These are phyloP conservation scores for Typha latifolia DNA, from an alignment of 176 grass and related monocot genomes.

Conservation along the genomic window DNA sequence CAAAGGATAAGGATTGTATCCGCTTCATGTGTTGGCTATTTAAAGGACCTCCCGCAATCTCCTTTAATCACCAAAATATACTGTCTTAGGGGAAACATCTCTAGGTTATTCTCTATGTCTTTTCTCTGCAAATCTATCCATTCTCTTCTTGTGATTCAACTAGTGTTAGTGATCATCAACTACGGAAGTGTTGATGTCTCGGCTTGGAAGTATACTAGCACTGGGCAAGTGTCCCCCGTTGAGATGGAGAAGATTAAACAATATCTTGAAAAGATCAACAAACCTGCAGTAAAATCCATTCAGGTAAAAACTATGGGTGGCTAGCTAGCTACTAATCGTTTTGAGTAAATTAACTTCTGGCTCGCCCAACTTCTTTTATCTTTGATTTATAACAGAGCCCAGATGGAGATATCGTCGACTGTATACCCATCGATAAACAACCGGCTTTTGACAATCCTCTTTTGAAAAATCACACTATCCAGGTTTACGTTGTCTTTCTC, in stretches of 20 bases:
- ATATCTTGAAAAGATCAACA: neutral
- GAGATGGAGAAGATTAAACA: neutral
- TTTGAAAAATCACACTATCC: neutral
- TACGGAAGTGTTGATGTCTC: neutral
- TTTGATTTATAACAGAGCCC: neutral
- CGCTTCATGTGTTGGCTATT: too few relatives aligned
- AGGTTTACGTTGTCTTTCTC: neutral
- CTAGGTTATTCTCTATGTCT: neutral
- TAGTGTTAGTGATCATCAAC: neutral
- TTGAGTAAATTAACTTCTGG: neutral
- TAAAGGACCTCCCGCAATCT: too few relatives aligned
- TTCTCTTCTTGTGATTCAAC: neutral
- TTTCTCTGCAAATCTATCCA: neutral
- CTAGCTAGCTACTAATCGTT: neutral
- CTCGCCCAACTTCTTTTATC: neutral
- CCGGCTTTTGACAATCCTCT: neutral
- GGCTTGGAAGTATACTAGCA: neutral
- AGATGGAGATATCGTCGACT: neutral
- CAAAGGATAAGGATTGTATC: too few relatives aligned
- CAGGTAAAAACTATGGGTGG: neutral
- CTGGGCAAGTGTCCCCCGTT: too few relatives aligned
- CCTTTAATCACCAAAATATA: too few relatives aligned
- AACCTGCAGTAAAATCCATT: neutral
- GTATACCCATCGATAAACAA: neutral
- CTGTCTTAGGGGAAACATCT: too few relatives aligned